These are phyloP conservation scores for Monosporozyma aquatica DNA, from an alignment of 805 yeast species.

Conservation along the genomic window DNA sequence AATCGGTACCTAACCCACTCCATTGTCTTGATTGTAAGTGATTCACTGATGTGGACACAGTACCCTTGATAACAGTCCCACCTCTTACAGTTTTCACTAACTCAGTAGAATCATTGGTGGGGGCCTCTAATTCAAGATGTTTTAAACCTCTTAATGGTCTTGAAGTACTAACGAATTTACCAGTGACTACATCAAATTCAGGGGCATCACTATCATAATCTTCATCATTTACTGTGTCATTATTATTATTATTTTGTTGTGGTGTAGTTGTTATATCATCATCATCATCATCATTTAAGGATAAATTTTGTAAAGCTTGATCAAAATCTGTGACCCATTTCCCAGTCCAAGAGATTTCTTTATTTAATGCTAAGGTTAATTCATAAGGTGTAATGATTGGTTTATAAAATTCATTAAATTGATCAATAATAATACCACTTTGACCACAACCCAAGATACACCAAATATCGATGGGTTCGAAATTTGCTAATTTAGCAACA, in stretches of 20 bases:
- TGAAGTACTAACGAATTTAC: conserved; percentile 56
- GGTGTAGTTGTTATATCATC: conserved; percentile 8
- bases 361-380: conserved; percentile 65
- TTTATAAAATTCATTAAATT: conserved; percentile 68
- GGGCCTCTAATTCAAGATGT: conserved; percentile 54
- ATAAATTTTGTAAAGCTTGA: conserved; percentile 35
- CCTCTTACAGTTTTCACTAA: conserved; percentile 50
- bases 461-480: conserved; percentile 92
- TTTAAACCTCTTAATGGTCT: conserved; percentile 63
- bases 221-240: conserved; percentile 3
- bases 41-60: conserved; percentile 83
- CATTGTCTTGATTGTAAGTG: conserved; percentile 65
- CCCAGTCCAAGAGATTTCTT: conserved; percentile 83
- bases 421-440: conserved; percentile 82
- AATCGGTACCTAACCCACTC: conserved; percentile 91
- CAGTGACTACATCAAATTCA: conserved; percentile 82
- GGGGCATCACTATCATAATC: conserved; percentile 42
- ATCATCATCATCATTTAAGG: conserved; percentile 24
- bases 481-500: conserved; percentile 92
- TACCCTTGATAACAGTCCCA: conserved; percentile 56
- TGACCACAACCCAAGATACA: conserved; percentile 90
- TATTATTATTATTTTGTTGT: conserved; percentile 6
- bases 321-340: conserved; percentile 83
- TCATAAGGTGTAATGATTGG: conserved; percentile 95
- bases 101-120: conserved; percentile 25